Evolutionary conservation across 192 early-diverging fungal species (phyloP), one percentile per base, ranked within the genome.

Genomic region (Mortierella alpina): DNA sequence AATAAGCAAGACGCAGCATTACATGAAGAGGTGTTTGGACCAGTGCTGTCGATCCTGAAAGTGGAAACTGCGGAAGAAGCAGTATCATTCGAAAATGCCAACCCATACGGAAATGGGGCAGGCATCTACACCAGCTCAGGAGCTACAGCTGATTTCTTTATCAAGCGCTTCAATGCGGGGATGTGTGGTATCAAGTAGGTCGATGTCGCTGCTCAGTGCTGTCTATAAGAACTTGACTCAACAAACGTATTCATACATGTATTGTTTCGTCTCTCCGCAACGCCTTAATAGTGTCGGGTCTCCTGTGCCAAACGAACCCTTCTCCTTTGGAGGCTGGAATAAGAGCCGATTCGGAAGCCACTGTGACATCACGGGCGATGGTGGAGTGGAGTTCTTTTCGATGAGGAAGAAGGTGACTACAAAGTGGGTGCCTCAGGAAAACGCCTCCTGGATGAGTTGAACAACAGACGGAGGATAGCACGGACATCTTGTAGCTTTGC

Each of bases 1-100:
- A 83, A 83, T 48, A 72, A 85, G 42, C 63, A 68, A 39, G 93
- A 94, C 60, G 51, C 69, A 10, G 93, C 93, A 23, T 82, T 94
- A 70, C 87, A 90, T 57, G 87, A 90, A 58, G 94, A 95, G 86
- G 93, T 95, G 63, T 95, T 95, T 87, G 94, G 94, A 9, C 94
- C 94, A 0, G 92, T 93, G 8, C 73, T 95, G 61, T 90, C 89
- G 41, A 85, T 95, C 52, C 82, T 90, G 68, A 82, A 85, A 13
- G 87, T 87, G 49, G 63, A 73, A 7, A 75, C 54, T 68, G 77
- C 84, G 20, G 91, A 91, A 41, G 89, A 91, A 62, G 94, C 94
- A 1, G 63, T 95, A 52, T 87, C 64, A 8, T 86, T 95, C 18
- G 94, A 95, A 78, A 94, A 93, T 54, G 88, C 86, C 17, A 93